Evolutionary conservation across 1,284 basidiomycete species (phyloP).

Genomic region (Ustilago crameri): DNA sequence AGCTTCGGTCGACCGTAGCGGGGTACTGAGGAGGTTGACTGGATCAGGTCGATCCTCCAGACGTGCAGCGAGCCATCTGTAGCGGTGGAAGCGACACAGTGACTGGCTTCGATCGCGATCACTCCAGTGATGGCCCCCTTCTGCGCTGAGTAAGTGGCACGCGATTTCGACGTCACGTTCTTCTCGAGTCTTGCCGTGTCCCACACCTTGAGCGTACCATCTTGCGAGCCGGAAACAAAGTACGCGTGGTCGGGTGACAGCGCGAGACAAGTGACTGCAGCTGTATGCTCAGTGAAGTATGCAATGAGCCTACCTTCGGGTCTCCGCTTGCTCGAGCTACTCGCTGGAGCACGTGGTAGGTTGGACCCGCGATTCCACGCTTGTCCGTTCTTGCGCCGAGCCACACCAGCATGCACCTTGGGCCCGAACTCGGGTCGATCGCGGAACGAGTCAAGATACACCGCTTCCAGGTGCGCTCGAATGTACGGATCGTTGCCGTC

Average conservation of each 20-base stretch:
- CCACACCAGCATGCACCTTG: conserved; percentile 29
- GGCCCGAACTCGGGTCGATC: conserved; percentile 51
- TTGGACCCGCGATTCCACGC: conserved; percentile 13
- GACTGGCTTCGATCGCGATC: conserved; percentile 67
- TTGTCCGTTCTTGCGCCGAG: conserved; percentile 20
- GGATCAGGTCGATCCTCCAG: conserved; percentile 67
- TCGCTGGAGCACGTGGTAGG: conserved; percentile 24
- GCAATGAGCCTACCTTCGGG: conserved; percentile 64
- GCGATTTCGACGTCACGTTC: conserved; percentile 73
- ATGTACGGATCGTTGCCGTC: conserved; percentile 65
- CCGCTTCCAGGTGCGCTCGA: conserved; percentile 61
- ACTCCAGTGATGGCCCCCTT: conserved; percentile 67
- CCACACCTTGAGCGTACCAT: conserved; percentile 85
- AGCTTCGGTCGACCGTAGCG: conserved; percentile 68
- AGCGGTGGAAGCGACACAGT: conserved; percentile 69
- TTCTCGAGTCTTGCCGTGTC: conserved; percentile 82
- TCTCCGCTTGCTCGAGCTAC: conserved; percentile 52
- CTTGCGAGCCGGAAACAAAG: conserved; percentile 88
- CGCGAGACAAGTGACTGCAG: conserved; percentile 78
- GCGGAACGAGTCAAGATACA: conserved; percentile 55
- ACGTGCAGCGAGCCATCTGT: conserved; percentile 69
- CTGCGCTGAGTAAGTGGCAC: conserved; percentile 68
- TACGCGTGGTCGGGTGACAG: conserved; percentile 94
- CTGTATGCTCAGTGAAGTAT: conserved; percentile 70
- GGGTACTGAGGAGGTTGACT: conserved; percentile 64